These are phyloP conservation scores for Colletotrichum acutatum DNA, from an alignment of 2,329 filamentous ascomycete species.

Conservation along the genomic window DNA sequence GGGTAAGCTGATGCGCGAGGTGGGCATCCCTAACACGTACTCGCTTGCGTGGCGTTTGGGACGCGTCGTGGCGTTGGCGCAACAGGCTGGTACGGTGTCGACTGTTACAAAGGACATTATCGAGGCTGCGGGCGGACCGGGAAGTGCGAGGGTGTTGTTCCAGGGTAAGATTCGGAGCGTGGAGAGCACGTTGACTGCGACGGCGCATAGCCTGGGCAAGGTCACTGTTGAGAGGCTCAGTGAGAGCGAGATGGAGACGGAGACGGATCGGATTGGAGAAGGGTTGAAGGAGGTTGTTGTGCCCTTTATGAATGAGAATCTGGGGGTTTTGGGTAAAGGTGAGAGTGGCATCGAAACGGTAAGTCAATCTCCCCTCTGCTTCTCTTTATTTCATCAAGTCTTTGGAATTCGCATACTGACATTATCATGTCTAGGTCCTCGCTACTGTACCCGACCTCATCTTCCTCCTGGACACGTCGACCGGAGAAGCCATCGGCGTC, in stretches of 20 bases:
- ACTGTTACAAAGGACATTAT: conserved; percentile 51
- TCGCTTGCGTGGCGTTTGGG: conserved; percentile 59
- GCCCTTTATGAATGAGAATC: conserved; percentile 38
- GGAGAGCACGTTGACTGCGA: conserved; percentile 54
- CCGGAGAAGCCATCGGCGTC: conserved; percentile 49
- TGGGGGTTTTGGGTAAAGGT: conserved; percentile 34
- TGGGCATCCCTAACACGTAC: conserved; percentile 48
- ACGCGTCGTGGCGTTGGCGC: conserved; percentile 57
- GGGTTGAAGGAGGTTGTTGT: conserved; percentile 37
- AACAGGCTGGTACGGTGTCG: conserved; percentile 53
- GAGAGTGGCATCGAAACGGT: conserved; percentile 39
- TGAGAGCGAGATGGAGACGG: conserved; percentile 47
- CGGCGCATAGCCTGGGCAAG: conserved; percentile 54
- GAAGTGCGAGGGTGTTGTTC: conserved; percentile 40
- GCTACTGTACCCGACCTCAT: conserved; percentile 55
- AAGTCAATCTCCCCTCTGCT: background rate
- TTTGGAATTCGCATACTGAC: background rate
- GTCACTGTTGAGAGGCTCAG: conserved; percentile 52
- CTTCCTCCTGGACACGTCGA: conserved; percentile 49
- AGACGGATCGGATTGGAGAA: conserved; percentile 43
- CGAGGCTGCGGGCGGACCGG: conserved; percentile 50
- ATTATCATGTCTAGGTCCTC: conserved; percentile 39
- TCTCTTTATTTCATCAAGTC: background rate
- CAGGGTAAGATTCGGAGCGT: conserved; percentile 42
- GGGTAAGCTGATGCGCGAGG: conserved; percentile 44